Conservation (phyloP, 441 rosid species). For the Adansonia rubrostipa region DNA sequence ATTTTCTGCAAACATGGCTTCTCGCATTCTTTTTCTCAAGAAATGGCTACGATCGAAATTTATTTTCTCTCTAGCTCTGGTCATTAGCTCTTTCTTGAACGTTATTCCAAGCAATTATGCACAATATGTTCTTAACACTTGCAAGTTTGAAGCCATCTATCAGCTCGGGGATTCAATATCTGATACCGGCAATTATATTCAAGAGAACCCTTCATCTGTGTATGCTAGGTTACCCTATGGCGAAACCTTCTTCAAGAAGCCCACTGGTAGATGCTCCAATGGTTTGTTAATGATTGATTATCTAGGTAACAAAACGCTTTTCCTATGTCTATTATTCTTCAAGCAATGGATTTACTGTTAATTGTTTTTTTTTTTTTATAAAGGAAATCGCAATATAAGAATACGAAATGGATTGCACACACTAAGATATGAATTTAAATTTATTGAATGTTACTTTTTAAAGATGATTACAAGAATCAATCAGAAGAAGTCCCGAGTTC, state of each 20-base stretch:
- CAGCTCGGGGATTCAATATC: conserved; percentile 36
- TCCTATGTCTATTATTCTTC: too few relatives aligned
- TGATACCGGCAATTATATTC: conserved; percentile 29
- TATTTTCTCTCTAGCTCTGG: background rate
- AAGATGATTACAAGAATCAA: too few relatives aligned
- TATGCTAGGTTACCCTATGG: conserved; percentile 34
- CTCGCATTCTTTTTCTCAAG: background rate
- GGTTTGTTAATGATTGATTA: conserved; percentile 31
- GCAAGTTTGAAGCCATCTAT: conserved; percentile 28
- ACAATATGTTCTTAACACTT: background rate
- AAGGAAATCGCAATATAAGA: too few relatives aligned
- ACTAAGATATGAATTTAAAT: too few relatives aligned
- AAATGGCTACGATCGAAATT: background rate
- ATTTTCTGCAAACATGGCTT: background rate
- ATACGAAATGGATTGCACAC: too few relatives aligned
- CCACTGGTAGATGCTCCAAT: conserved; percentile 39
- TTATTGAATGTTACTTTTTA: too few relatives aligned
- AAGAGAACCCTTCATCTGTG: conserved; percentile 1
- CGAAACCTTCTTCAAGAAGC: background rate
- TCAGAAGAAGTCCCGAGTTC: too few relatives aligned
- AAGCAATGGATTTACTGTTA: too few relatives aligned
- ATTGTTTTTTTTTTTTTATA: too few relatives aligned
- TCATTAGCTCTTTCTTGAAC: background rate
- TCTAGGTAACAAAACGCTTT: background rate
- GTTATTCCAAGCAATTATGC: background rate